Evolutionary conservation across 176 grass and related monocot species (phyloP).

Genomic region (Triticum aestivum): IWGSC_CS_RefSeq_v2.1 NC_057796.1:211521865-211522364

Average conservation of each 20-base stretch:
- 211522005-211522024: conserved; percentile 5
- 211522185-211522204: neutral
- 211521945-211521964: conserved; percentile 95
- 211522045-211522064: neutral
- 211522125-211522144: neutral
- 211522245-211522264: neutral
- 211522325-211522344: neutral
- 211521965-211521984: conserved; percentile 93
- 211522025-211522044: neutral
- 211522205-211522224: conserved; percentile 9
- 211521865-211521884: conserved; percentile 16
- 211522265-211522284: neutral
- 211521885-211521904: conserved; percentile 1
- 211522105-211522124: conserved; percentile 1
- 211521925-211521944: conserved; percentile 66
- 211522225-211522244: neutral
- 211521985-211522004: conserved; percentile 89
- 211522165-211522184: conserved; percentile 17
- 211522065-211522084: conserved; percentile 9
- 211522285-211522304: neutral
- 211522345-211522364: neutral
- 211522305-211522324: conserved; percentile 10
- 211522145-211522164: neutral
- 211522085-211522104: neutral
- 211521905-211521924: neutral